Conservation (phyloP, 1,284 basidiomycete genomes). For the Cryptococcus amylolentus region DNA sequence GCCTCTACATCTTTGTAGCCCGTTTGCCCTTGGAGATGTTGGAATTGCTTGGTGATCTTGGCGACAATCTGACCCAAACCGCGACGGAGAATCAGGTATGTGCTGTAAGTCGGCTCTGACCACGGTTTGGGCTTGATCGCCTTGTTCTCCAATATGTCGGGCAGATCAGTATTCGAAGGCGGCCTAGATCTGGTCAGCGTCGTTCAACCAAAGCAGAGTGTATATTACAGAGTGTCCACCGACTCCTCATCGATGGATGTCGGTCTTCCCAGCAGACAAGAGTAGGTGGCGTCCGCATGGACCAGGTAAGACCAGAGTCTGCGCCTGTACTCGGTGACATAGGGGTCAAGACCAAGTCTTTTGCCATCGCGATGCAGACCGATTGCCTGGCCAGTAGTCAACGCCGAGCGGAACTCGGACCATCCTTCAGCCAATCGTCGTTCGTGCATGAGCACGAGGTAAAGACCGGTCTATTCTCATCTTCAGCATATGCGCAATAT, state of each 20-base stretch:
- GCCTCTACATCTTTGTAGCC: constrained; percentile 77
- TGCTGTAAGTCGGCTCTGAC: constrained; percentile 68
- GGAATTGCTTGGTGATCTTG: constrained; percentile 84
- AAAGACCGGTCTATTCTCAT: constrained; percentile 68
- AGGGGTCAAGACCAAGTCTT: constrained; percentile 60
- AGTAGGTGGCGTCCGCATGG: constrained; percentile 73
- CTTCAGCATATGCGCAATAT: constrained; percentile 6
- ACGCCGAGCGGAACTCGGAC: constrained; percentile 85
- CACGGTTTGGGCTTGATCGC: constrained; percentile 42
- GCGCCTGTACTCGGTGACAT: constrained; percentile 78
- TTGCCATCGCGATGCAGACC: constrained; percentile 85
- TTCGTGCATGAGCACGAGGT: constrained; percentile 65
- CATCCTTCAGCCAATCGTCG: constrained; percentile 66
- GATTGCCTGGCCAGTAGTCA: constrained; percentile 84
- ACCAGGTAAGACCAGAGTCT: constrained; percentile 91
- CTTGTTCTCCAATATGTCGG: constrained; percentile 47
- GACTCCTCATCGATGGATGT: constrained; percentile 54
- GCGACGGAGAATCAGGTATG: constrained; percentile 81
- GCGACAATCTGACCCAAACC: constrained; percentile 81
- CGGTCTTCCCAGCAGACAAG: constrained; percentile 83
- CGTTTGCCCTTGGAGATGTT: constrained; percentile 69
- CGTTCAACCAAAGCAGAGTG: background rate
- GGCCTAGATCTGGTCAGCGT: constrained; percentile 8
- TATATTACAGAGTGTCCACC: constrained; percentile 51
- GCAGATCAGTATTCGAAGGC: constrained; percentile 76